Base-by-base conservation (phyloP, 2,329 filamentous ascomycete species). In the Dryadomyces quercus-mongolicae region DNA sequence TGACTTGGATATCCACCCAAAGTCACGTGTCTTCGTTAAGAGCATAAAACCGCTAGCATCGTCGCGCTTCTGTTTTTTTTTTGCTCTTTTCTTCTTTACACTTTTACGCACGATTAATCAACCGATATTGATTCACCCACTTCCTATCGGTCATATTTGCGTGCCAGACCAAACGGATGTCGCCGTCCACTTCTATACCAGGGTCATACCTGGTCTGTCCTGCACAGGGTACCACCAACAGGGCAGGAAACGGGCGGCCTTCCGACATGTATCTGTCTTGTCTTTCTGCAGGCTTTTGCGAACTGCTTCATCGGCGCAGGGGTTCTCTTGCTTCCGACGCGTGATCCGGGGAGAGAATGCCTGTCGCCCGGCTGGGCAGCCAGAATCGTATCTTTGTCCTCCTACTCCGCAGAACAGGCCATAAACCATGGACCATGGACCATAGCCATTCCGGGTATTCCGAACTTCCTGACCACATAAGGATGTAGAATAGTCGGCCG, bases 61-160 rank as follows among this genome's bases (percentile, higher is more conserved):
- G 12, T 45, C 51, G 31, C 49, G 49, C 31, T n/a, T n/a, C n/a
- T 54, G 38, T 16, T 52, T 54, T 50, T 52, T 43, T 52, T 49
- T 51, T 56, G 54, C 57, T 55, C 53, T 59, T 60, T 52, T 59
- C 53, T 55, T 62, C 57, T 49, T 61, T 66, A 77, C 69, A 78
- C 75, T 70, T 71, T 68, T 38, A 62, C 55, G 77, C 77, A 80
- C 75, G 70, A 78, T 73, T 74, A 80, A 81, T 81, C 77, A 81
- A 81, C 75, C 76, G 74, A 69, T 70, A 64, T 68, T 64, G 67
- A 76, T 62, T 71, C 67, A 55, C 65, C 69, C 67, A 78, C 73
- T 77, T 70, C 64, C 67, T 71, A 63, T 71, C 72, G 76, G 77
- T 81, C 77, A 81, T 76, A 80, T 78, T 77, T 76, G 67, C 68